These are phyloP conservation scores for Verruconis gallopava DNA, from an alignment of 2,329 filamentous ascomycete genomes.

Conservation along the genomic window DNA sequence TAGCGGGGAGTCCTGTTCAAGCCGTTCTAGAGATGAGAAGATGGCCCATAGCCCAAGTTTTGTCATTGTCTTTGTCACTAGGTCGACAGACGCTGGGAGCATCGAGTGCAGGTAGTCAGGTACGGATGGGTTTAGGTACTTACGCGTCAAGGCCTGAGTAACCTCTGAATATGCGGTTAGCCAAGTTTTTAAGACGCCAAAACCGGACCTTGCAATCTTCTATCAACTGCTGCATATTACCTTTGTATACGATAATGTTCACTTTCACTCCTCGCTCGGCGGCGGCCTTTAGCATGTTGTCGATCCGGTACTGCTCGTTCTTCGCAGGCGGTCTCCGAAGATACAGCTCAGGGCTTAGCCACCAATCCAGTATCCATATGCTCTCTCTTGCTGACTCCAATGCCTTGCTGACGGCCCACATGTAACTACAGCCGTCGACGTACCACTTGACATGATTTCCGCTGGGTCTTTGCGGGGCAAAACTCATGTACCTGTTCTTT, in stretches of 20 bases:
- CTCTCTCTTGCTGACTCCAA: constrained; percentile 63
- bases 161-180: constrained; percentile 30
- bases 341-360: constrained; percentile 80
- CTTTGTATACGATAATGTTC: constrained; percentile 86
- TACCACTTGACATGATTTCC: constrained; percentile 75
- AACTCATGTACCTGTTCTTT: constrained; percentile 45
- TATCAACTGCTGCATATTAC: constrained; percentile 17
- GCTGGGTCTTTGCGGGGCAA: constrained; percentile 53
- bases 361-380: constrained; percentile 84
- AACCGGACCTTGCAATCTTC: neutral
- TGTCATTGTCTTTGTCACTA: constrained; percentile 27
- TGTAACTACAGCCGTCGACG: constrained; percentile 72
- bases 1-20: constrained; percentile 33
- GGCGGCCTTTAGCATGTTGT: constrained; percentile 68
- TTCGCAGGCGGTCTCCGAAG: constrained; percentile 67
- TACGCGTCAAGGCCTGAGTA: constrained; percentile 64
- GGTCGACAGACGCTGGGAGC: constrained; percentile 27
- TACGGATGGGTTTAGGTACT: constrained; percentile 35
- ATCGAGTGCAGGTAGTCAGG: constrained; percentile 32
- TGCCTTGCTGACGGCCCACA: constrained; percentile 72
- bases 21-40: constrained; percentile 31
- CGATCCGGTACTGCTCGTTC: constrained; percentile 73
- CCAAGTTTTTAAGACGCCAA: neutral
- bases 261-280: constrained; percentile 74
- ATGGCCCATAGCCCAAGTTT: constrained; percentile 30